Percentiles rank a stretch among this genome's conserved stretches.
phyloP scores from a whole-genome alignment of 345 rosid genomes.

The Triadica sebifera region DNA sequence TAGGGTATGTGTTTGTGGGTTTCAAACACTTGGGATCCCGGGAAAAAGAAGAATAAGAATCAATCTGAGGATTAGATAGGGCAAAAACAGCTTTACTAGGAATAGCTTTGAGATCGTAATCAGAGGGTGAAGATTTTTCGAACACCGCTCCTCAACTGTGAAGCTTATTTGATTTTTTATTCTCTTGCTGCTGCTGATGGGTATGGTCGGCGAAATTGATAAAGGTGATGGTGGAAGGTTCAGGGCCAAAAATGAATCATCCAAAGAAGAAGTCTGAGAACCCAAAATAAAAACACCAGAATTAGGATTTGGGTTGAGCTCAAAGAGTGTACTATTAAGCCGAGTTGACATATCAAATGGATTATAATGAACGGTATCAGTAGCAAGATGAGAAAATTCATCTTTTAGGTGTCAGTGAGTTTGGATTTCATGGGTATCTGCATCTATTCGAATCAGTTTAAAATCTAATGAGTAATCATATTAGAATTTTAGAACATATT shows the following conservation, averaged over 20 bases:
- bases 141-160: neutral
- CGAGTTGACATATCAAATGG: constrained; percentile 68
- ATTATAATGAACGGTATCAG: constrained; percentile 73
- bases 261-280: neutral
- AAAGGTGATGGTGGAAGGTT: constrained; percentile 43
- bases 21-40: neutral
- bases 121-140: constrained; percentile 30
- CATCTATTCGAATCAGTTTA: too few species aligned
- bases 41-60: neutral
- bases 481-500: too few species aligned
- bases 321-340: constrained; percentile 64
- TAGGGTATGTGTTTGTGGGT: neutral
- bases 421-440: too few species aligned
- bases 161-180: neutral
- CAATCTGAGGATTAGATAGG: neutral
- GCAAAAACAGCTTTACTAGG: constrained; percentile 66
- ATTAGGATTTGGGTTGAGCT: constrained; percentile 46
- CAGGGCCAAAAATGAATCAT: constrained; percentile 39
- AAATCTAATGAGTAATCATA: too few species aligned
- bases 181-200: neutral
- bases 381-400: constrained; percentile 50
- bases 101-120: constrained; percentile 25
- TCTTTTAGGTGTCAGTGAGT: too few species aligned
- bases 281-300: too few species aligned
- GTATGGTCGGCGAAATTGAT: constrained; percentile 29